Conservation (phyloP, 768 basidiomycete genomes). For the Lepiota brunneoincarnata region DNA sequence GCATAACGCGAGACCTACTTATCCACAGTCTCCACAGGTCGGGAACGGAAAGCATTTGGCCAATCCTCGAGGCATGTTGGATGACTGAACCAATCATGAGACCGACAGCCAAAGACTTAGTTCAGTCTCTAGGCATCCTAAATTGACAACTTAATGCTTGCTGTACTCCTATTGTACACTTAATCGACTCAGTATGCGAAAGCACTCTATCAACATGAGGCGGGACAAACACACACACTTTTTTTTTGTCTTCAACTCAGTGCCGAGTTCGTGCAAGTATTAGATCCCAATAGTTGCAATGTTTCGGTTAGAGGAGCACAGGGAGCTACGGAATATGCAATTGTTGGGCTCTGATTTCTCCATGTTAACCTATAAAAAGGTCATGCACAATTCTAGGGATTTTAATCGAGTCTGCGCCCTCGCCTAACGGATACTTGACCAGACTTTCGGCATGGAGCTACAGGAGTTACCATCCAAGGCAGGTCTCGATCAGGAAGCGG, state of each 20-base stretch:
- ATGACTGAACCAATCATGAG: not conserved
- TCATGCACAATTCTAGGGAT: conserved; percentile 39
- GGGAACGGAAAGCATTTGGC: not conserved
- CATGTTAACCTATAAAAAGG: too few species aligned
- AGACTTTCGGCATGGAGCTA: conserved; percentile 81
- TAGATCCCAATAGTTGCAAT: too few species aligned
- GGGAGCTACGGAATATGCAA: not conserved
- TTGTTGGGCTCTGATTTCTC: not conserved
- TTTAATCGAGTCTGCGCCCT: conserved; percentile 63
- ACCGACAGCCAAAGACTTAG: not conserved
- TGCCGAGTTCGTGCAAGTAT: too few species aligned
- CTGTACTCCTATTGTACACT: too few species aligned
- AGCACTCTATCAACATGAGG: too few species aligned
- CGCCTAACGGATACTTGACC: conserved; percentile 64
- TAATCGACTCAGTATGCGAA: too few species aligned
- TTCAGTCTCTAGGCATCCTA: not conserved
- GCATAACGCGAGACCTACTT: not conserved
- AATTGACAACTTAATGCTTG: too few species aligned
- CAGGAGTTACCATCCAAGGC: conserved; percentile 70
- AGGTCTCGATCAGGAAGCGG: conserved; percentile 45
- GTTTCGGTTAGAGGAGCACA: not conserved
- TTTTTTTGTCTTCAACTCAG: too few species aligned
- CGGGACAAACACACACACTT: too few species aligned
- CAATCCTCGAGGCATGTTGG: not conserved
- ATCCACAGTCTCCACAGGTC: not conserved